Evolutionary conservation across 495 filamentous ascomycete species (phyloP), one percentile per base, ranked within the genome.

Genomic region (Lophiotrema nucula): DNA sequence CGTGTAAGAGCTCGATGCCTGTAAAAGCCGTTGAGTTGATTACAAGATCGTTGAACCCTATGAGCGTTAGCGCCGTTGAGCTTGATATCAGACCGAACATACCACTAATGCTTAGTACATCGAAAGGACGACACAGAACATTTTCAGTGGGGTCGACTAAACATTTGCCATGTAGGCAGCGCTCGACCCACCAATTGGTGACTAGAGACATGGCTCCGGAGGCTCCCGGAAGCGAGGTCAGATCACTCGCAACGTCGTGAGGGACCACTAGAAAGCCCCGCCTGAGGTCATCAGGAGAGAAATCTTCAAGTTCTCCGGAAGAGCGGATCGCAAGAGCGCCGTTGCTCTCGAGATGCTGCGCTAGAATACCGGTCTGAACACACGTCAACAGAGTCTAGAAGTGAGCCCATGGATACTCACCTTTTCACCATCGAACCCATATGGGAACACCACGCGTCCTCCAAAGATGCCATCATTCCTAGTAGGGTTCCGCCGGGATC

Each of bases 121-220:
- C 77, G 56, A 96, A 87, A 1, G 92, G 91, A 3, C 79, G 85
- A 57, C 87, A 89, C 22, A 88, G 81, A 51, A 89, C 77, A 68
- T 92, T 80, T 0, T 82, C 77, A 46, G 74, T 70, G n/a, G 91
- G 89, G 10, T 85, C 75, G 31, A 89, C 81, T 53, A 90, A 79
- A 8, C 69, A 74, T 64, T 88, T 90, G 15, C 83, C 79, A 64
- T 90, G 81, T 27, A 97, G 73, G 69, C 92, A 97, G 39, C 83
- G 79, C 72, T 98, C 93, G 33, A 97, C 77, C 84, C 92, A 98
- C 79, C 92, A 93, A 61, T 96, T 88, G 10, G 89, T 97, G 33
- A 95, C 87, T 39, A 85, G 70, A 28, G 72, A 70, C 50, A 74
- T 73, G 53, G 71, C 60, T 58, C 47, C 44, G 38, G 47, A 37